Base-by-base conservation (phyloP, 2,329 filamentous ascomycete species). In the Apiospora kogelbergensis region DNA sequence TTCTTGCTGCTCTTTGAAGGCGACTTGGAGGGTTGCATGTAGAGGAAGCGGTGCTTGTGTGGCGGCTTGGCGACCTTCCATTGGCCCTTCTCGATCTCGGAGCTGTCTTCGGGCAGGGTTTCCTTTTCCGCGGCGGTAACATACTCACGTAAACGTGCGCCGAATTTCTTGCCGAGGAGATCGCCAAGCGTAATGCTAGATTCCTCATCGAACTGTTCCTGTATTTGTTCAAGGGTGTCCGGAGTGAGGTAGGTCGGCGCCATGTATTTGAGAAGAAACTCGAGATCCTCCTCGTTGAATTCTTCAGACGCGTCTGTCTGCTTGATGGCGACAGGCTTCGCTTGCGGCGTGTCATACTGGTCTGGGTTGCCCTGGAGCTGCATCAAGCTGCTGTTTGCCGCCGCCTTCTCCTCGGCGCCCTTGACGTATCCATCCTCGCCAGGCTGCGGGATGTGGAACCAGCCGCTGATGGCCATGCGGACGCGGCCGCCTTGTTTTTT, bases 401-500 rank as follows among this genome's bases (percentile, higher is more conserved):
- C 93, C 72, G 97, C 89, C 78, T 69, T 92, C 83, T 97, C 94
- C 80, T 98, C 95, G 68, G 96, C 86, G 4, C 95, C 96, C 77
- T 92, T 85, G 74, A 97, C 90, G 75, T 92, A 99, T 57, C 96
- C 96, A 33, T 97, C 94, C 80, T 99, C 96, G 68, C 95, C 95
- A 74, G 93, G 83, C 81, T 99, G 96, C 0, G 96, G 96, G 72
- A 99, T 98, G 81, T 99, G 96, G 80, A 97, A 99, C 96, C 96
- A 99, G 67, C 96, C 96, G 78, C 94, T 97, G 77, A 99, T 97
- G 66, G 96, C 96, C 95, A 99, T 98, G 73, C 96, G 91, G 65
- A 98, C 89, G 64, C 93, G 89, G 0, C 91, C 91, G 22, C 91
- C 91, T 69, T 95, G 88, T 79, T 86, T 89, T 78, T 86, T 86